phyloP scores from a whole-genome alignment of 805 yeast genomes.

The Yueomyces sinensis region DNA sequence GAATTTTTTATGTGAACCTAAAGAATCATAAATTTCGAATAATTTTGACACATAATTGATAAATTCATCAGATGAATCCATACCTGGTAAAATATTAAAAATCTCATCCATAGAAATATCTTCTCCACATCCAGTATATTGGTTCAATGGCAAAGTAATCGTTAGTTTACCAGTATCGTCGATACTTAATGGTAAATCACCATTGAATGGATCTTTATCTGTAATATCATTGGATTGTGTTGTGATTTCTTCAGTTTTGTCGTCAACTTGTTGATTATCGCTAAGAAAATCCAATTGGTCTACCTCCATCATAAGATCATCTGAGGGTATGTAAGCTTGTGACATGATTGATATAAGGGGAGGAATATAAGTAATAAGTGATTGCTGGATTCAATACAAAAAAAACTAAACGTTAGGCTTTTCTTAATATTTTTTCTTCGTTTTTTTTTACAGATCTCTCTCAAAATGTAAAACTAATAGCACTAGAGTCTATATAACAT shows the following conservation, averaged over 20 bases:
- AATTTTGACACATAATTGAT: slow-evolving; percentile 34
- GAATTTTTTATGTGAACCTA: slow-evolving; percentile 32
- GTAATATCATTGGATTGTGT: slow-evolving; percentile 8
- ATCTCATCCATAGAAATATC: too few species aligned
- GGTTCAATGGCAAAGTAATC: slow-evolving; percentile 29
- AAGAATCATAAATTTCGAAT: slow-evolving; percentile 39
- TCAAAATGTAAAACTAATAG: too few species aligned
- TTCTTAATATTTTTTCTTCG: too few species aligned
- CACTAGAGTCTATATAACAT: too few species aligned
- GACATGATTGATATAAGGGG: too few species aligned
- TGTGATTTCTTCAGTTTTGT: slow-evolving; percentile 5
- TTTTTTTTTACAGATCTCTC: too few species aligned
- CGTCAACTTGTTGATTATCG: slow-evolving; percentile 1
- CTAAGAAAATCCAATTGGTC: slow-evolving; percentile 15
- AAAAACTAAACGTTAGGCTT: too few species aligned
- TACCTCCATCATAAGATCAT: slow-evolving; percentile 15
- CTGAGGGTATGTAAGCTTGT: too few species aligned
- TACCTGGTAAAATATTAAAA: slow-evolving; percentile 26
- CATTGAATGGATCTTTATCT: slow-evolving; percentile 11
- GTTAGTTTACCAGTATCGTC: slow-evolving; percentile 18
- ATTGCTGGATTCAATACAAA: too few species aligned
- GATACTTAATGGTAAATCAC: slow-evolving; percentile 7
- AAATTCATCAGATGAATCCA: slow-evolving; percentile 31
- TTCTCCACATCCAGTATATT: too few species aligned
- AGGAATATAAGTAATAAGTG: too few species aligned